Evolutionary conservation across 2,329 filamentous ascomycete genomes (phyloP).

Genomic region (Lasiodiplodia citricola): DNA sequence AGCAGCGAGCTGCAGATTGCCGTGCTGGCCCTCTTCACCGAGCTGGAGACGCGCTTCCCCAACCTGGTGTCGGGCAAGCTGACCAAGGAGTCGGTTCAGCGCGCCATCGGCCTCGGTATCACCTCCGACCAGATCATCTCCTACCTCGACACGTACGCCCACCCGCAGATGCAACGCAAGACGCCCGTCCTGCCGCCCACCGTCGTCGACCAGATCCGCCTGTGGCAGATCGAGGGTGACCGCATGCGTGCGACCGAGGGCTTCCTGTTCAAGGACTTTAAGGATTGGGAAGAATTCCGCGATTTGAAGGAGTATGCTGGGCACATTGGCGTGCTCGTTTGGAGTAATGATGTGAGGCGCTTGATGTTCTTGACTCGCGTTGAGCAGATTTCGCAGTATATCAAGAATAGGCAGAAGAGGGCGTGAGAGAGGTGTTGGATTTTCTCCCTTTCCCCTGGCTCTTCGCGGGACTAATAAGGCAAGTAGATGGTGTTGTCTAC

Average conservation of each 20-base stretch:
- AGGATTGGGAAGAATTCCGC: conserved; percentile 70
- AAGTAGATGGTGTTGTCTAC: background rate
- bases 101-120: conserved; percentile 88
- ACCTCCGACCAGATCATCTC: conserved; percentile 94
- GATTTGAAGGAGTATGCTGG: conserved; percentile 78
- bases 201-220: conserved; percentile 93
- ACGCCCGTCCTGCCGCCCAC: conserved; percentile 86
- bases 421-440: background rate
- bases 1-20: conserved; percentile 92
- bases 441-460: background rate
- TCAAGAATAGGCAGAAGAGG: conserved; percentile 29
- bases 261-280: conserved; percentile 90
- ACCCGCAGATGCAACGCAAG: conserved; percentile 86
- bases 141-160: conserved; percentile 89
- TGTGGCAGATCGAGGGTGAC: conserved; percentile 98
- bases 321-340: conserved; percentile 87
- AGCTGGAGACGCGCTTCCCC: conserved; percentile 86
- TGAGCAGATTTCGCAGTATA: conserved; percentile 76
- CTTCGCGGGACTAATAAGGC: background rate
- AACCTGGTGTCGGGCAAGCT: conserved; percentile 93
- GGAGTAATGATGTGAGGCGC: conserved; percentile 78
- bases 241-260: conserved; percentile 84
- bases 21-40: conserved; percentile 87
- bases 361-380: conserved; percentile 93
- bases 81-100: conserved; percentile 84